phyloP scores from a whole-genome alignment of 495 filamentous ascomycete genomes.

The Jackrogersella minutella region DNA sequence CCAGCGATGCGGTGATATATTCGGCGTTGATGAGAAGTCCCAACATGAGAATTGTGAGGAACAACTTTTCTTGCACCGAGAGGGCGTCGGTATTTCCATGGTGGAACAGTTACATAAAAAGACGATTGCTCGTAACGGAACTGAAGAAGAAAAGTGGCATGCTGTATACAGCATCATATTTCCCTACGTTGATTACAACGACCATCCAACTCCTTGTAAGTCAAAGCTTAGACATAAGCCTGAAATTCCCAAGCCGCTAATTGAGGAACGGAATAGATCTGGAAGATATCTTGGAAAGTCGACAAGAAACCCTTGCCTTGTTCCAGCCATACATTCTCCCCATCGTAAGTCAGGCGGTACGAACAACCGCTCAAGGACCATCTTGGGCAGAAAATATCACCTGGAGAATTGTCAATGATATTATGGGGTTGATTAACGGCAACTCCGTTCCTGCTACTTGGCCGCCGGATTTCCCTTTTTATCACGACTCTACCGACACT shows the following conservation, averaged over 20 bases:
- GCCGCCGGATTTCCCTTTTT: no score
- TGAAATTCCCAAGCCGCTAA: neutral
- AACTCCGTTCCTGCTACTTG: neutral
- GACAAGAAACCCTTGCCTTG: neutral
- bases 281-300: neutral
- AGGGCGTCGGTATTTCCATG: neutral
- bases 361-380: no score
- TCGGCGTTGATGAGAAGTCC: neutral
- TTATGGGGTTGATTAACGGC: neutral
- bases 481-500: no score
- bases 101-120: neutral
- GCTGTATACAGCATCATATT: neutral
- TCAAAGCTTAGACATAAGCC: neutral
- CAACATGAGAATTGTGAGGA: neutral
- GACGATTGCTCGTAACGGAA: neutral
- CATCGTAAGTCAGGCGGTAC: neutral
- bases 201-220: constrained; percentile 1
- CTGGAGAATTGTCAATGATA: neutral
- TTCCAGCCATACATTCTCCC: neutral
- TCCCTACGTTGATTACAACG: neutral
- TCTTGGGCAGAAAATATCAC: neutral
- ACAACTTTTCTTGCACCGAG: neutral
- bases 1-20: neutral
- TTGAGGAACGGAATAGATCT: neutral
- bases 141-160: constrained; percentile 12